Evolutionary conservation across 768 basidiomycete genomes (phyloP).

Genomic region (Amanita rimosa): DNA sequence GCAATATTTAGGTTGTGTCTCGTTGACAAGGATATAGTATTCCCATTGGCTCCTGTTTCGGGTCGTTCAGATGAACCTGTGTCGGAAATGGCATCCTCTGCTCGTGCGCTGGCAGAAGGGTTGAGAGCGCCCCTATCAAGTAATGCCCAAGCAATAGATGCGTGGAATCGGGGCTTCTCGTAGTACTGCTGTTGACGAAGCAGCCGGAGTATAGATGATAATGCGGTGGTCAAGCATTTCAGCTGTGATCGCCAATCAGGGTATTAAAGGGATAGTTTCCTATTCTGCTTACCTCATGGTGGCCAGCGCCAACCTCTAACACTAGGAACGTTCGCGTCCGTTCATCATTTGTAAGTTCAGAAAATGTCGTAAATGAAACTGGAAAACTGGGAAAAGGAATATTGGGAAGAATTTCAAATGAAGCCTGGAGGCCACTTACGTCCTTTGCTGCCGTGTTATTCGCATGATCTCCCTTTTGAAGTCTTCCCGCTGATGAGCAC

Average conservation of each 20-base stretch:
- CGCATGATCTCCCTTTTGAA: conserved; percentile 51
- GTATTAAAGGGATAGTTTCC: neutral
- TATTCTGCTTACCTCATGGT: conserved; percentile 44
- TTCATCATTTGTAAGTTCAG: conserved; percentile 71
- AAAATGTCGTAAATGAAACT: conserved; percentile 62
- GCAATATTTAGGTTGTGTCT: conserved; percentile 8
- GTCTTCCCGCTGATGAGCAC: conserved; percentile 69
- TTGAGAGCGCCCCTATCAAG: conserved; percentile 24
- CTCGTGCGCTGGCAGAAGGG: conserved; percentile 7
- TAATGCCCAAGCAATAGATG: conserved; percentile 83
- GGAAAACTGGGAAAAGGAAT: conserved; percentile 43
- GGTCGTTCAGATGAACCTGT: neutral
- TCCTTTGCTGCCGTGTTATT: conserved; percentile 30
- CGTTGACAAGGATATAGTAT: conserved; percentile 8
- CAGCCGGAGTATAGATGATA: conserved; percentile 45
- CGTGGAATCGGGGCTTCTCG: conserved; percentile 70
- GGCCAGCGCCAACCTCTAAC: conserved; percentile 76
- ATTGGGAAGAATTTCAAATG: neutral
- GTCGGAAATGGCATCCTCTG: conserved; percentile 9
- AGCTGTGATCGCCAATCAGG: conserved; percentile 35
- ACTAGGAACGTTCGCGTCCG: conserved; percentile 71
- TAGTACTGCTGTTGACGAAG: conserved; percentile 79
- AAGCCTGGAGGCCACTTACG: conserved; percentile 25
- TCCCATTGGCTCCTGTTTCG: conserved; percentile 6
- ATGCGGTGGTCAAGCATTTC: conserved; percentile 33